phyloP scores from a whole-genome alignment of 371 early-diverging fungal genomes.

The Mortierella sp. region DNA sequence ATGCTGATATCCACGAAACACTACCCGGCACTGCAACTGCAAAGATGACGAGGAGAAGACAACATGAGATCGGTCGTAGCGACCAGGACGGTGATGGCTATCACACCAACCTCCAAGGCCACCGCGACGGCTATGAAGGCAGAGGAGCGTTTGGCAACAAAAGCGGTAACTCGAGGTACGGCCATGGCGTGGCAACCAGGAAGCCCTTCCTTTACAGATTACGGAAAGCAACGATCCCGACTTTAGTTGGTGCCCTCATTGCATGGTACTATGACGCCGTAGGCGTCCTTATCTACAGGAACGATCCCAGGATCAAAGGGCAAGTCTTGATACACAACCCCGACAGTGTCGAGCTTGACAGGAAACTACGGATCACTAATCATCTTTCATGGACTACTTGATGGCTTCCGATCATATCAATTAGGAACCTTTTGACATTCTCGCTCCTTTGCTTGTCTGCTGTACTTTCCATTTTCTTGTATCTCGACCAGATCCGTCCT shows the following conservation, averaged over 20 bases:
- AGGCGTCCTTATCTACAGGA: slow-evolving; percentile 34
- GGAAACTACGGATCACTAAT: too few species aligned
- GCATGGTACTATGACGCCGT: slow-evolving; percentile 45
- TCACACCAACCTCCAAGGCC: slow-evolving; percentile 31
- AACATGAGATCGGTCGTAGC: slow-evolving; percentile 12
- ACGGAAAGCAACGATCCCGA: slow-evolving; percentile 26
- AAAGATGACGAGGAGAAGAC: slow-evolving; percentile 39
- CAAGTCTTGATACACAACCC: slow-evolving; percentile 6
- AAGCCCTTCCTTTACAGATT: slow-evolving; percentile 25
- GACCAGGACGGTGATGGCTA: slow-evolving; percentile 46
- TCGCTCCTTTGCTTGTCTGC: slow-evolving; percentile 35
- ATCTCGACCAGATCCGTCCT: slow-evolving; percentile 49
- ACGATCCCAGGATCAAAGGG: slow-evolving; percentile 50
- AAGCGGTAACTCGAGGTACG: neutral
- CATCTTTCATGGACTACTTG: too few species aligned
- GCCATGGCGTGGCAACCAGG: slow-evolving; percentile 8
- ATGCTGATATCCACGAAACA: slow-evolving; percentile 12
- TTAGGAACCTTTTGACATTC: slow-evolving; percentile 35
- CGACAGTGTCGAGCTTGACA: too few species aligned
- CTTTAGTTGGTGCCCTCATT: slow-evolving; percentile 17
- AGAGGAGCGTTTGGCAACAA: neutral
- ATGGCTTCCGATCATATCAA: neutral
- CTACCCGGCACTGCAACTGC: slow-evolving; percentile 17
- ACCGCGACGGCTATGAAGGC: slow-evolving; percentile 15
- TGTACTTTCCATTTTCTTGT: slow-evolving; percentile 48